Evolutionary conservation across 148 eudicot genomes (phyloP), one percentile per base, ranked within the genome.

Genomic region (Hydrangea macrophylla): DNA sequence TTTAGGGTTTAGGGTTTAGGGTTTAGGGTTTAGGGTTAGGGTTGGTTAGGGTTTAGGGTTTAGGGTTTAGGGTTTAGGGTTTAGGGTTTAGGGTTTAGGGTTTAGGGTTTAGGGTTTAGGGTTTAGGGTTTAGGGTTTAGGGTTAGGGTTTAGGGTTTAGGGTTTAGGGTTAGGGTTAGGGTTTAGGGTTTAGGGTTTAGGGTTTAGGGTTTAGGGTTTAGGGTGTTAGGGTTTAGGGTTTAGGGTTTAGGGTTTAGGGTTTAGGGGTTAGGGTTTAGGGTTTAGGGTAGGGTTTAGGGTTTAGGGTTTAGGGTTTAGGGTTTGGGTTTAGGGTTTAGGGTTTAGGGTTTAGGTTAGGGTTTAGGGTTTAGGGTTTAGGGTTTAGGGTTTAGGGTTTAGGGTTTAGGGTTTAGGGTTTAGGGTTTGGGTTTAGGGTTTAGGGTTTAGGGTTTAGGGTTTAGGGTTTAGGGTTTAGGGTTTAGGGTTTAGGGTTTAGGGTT

Each of bases 401-500:
- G 35, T 36, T 36, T 33, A 48, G 65, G 65, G 60, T 27, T 22
- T 11, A n/a, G 65, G 65, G 44, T 40, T 62, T 37, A 62, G 48
- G 60, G 32, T 56, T n/a, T 56, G n/a, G 64, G 64, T 60, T 60
- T 60, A 60, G 64, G 64, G 39, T 60, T 60, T 60, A 60, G 64
- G 64, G 64, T 60, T 60, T 60, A 60, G 64, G 64, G 36, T 60
- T 60, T 60, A 60, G 64, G 64, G 64, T n/a, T 60, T 62, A 32
- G 44, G 65, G 65, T 36, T 62, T 62, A 5, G 26, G 65, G 65
- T 62, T 31, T 31, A 8, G 65, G 45, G 45, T 62, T 39, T 35
- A 22, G 65, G 48, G 45, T 62, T 62, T 39, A 39, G 65, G 65
- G 48, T 62, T 62, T 62, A 22, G 65, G 65, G 48, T 62, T 62